Evolutionary conservation across 2,329 filamentous ascomycete species (phyloP).

Genomic region (Epichloe hybrida): DNA sequence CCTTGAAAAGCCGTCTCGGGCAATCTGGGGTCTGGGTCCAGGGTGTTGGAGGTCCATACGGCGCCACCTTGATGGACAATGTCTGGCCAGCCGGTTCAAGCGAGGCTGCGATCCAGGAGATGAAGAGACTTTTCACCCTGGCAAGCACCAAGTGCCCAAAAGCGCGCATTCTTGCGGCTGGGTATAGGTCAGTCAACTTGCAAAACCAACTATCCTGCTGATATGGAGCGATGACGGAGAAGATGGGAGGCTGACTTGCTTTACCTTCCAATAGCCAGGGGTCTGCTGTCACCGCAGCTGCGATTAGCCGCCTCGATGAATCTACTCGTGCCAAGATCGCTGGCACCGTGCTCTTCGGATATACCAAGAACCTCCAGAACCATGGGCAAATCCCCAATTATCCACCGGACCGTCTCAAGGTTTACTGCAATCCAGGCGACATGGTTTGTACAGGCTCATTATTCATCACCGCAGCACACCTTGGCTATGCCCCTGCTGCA

Average conservation of each 20-base stretch:
- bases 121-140: slow-evolving; percentile 24
- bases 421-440: slow-evolving; percentile 26
- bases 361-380: slow-evolving; percentile 31
- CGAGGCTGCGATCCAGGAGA: slow-evolving; percentile 25
- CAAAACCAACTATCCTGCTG: not conserved
- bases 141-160: slow-evolving; percentile 30
- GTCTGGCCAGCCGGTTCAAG: slow-evolving; percentile 24
- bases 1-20: slow-evolving; percentile 16
- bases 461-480: slow-evolving; percentile 21
- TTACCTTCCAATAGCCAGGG: slow-evolving; percentile 19
- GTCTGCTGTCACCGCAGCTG: slow-evolving; percentile 27
- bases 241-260: not conserved
- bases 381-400: slow-evolving; percentile 24
- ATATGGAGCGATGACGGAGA: not conserved
- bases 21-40: slow-evolving; percentile 24
- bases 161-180: slow-evolving; percentile 28
- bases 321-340: slow-evolving; percentile 21
- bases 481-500: slow-evolving; percentile 15
- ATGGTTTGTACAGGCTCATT: slow-evolving; percentile 24
- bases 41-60: slow-evolving; percentile 28
- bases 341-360: slow-evolving; percentile 25
- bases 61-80: slow-evolving; percentile 22
- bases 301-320: slow-evolving; percentile 20
- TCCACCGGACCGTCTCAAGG: slow-evolving; percentile 18
- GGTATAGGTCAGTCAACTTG: slow-evolving; percentile 14